Evolutionary conservation across 192 early-diverging fungal species (phyloP).

Genomic region (Gryganskiella cystojenkinii): DNA sequence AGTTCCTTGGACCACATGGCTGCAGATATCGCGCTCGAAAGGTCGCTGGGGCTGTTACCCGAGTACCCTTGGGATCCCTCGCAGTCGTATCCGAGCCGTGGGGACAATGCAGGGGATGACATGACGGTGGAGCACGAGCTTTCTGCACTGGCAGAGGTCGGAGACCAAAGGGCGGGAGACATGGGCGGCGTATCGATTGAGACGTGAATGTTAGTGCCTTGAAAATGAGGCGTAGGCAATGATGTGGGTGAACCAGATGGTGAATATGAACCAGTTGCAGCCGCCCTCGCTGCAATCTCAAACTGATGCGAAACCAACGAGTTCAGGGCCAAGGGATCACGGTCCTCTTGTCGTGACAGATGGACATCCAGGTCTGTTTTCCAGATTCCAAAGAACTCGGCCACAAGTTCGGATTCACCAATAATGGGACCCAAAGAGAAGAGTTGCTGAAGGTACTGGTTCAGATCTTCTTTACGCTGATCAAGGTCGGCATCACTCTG

Average conservation of each 20-base stretch:
- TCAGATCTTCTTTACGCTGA: slow-evolving; percentile 2
- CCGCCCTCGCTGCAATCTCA: background rate
- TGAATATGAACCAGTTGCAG: no score
- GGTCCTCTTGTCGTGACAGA: slow-evolving; percentile 2
- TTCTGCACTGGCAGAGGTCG: no score
- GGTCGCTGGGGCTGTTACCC: no score
- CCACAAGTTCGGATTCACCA: slow-evolving; percentile 9
- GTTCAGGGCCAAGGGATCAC: slow-evolving; percentile 14
- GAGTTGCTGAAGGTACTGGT: slow-evolving; percentile 1
- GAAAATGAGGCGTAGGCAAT: no score
- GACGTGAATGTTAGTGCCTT: no score
- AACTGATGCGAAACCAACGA: background rate
- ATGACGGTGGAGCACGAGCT: background rate
- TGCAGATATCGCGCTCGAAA: no score
- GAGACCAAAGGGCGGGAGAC: background rate
- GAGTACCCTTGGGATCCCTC: no score
- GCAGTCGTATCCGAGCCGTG: no score
- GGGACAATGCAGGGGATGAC: background rate
- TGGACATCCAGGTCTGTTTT: slow-evolving; percentile 25
- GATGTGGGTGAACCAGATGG: no score
- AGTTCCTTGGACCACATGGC: no score
- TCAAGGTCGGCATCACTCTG: background rate
- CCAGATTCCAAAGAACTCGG: slow-evolving; percentile 37
- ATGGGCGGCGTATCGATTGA: background rate
- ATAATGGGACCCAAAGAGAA: background rate